Evolutionary conservation across 176 grass and related monocot genomes (phyloP).

Genomic region (Puccinellia tenuiflora): DNA sequence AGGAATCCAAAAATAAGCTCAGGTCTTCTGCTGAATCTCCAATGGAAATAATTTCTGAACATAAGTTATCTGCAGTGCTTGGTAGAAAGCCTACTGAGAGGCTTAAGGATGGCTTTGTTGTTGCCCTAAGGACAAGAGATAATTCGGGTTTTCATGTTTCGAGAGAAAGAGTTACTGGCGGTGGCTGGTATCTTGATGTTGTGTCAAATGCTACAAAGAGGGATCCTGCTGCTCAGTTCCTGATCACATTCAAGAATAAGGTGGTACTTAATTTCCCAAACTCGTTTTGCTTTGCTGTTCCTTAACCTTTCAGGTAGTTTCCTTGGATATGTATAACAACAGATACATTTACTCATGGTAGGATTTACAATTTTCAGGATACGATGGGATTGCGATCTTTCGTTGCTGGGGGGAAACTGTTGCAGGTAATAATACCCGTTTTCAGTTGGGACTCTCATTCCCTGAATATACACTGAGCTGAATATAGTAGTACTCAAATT

Average conservation of each 20-base stretch:
- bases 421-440: conserved; percentile 55
- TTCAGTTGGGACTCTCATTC: neutral
- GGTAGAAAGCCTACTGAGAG: conserved; percentile 36
- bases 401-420: conserved; percentile 73
- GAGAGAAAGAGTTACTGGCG: conserved; percentile 53
- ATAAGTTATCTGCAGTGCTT: conserved; percentile 38
- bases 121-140: conserved; percentile 66
- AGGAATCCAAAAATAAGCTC: conserved; percentile 68
- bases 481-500: neutral
- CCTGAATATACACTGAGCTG: neutral
- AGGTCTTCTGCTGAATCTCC: conserved; percentile 64
- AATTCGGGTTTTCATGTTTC: conserved; percentile 68
- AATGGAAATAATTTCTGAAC: conserved; percentile 69
- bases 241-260: conserved; percentile 77
- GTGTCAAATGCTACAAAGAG: conserved; percentile 80
- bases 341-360: conserved; percentile 18
- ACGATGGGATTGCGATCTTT: conserved; percentile 83
- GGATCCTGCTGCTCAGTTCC: conserved; percentile 88
- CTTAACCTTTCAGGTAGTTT: neutral
- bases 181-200: conserved; percentile 81
- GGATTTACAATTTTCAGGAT: conserved; percentile 46
- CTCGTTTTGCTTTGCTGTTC: conserved; percentile 2
- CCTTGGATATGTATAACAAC: neutral
- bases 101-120: conserved; percentile 76
- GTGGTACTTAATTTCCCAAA: conserved; percentile 8